These are phyloP conservation scores for Panaeolus papilionaceus DNA, from an alignment of 768 basidiomycete species.

Conservation along the genomic window DNA sequence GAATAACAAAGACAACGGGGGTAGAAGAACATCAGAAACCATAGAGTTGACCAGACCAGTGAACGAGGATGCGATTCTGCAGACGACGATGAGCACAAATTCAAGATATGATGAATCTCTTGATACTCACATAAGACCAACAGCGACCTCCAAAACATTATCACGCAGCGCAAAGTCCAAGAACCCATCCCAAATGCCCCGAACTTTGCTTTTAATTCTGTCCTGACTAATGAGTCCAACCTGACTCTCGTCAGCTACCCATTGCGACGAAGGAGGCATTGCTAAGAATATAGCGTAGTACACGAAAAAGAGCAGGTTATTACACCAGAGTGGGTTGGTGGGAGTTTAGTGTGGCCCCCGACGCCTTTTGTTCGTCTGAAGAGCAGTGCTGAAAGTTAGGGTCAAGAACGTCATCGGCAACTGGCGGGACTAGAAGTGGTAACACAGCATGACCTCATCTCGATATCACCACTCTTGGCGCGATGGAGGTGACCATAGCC, in stretches of 20 bases:
- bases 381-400: neutral
- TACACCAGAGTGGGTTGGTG: neutral
- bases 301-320: neutral
- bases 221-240: neutral
- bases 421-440: neutral
- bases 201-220: conserved; percentile 24
- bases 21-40: conserved; percentile 49
- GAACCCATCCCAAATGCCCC: conserved; percentile 38
- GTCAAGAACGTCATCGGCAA: conserved; percentile 5
- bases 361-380: neutral
- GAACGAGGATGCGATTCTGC: conserved; percentile 45
- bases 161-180: conserved; percentile 42
- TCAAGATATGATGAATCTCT: neutral
- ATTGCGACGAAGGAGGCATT: neutral
- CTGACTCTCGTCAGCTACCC: neutral
- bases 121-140: conserved; percentile 46
- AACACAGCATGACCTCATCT: conserved; percentile 7
- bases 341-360: neutral
- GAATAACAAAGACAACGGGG: conserved; percentile 48
- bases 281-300: neutral
- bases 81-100: neutral
- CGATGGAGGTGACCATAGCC: too few relatives aligned
- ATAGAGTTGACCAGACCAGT: conserved; percentile 48
- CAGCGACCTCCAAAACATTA: conserved; percentile 52
- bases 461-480: too few relatives aligned